phyloP scores from a whole-genome alignment of 768 basidiomycete species.

The Xerocomellus amylosporus region DNA sequence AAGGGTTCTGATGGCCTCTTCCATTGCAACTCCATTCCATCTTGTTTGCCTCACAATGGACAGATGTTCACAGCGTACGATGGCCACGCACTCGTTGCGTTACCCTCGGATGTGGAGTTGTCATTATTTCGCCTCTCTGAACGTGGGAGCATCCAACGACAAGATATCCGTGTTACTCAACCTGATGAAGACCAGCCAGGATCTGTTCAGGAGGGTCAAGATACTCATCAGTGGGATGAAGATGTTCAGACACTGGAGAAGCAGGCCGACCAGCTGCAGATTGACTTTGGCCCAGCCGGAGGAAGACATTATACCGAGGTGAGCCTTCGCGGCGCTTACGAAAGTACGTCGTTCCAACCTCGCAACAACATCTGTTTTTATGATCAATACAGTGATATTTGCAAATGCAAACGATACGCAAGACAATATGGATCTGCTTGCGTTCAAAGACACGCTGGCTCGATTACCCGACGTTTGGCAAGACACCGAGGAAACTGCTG shows the following conservation, averaged over 20 bases:
- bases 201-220: neutral
- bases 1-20: conserved; percentile 38
- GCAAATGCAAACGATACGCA: conserved; percentile 24
- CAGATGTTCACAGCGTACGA: conserved; percentile 25
- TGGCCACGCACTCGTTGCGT: conserved; percentile 33
- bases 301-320: conserved; percentile 43
- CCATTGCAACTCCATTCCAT: conserved; percentile 43
- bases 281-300: conserved; percentile 45
- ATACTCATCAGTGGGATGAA: conserved; percentile 37
- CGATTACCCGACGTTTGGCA: conserved; percentile 57
- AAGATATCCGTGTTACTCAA: conserved; percentile 35
- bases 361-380: conserved; percentile 11
- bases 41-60: conserved; percentile 34
- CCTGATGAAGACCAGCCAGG: conserved; percentile 12
- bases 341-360: conserved; percentile 41
- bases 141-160: conserved; percentile 44
- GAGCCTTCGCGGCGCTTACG: conserved; percentile 52
- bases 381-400: conserved; percentile 39
- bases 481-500: conserved; percentile 43
- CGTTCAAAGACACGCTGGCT: conserved; percentile 49
- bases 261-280: conserved; percentile 22
- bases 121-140: conserved; percentile 48
- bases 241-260: conserved; percentile 39
- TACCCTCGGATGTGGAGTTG: conserved; percentile 29
- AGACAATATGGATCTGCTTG: conserved; percentile 36